Evolutionary conservation across 2,329 filamentous ascomycete genomes (phyloP), one percentile per base, ranked within the genome.

Genomic region (Colletotrichum spinosum): DNA sequence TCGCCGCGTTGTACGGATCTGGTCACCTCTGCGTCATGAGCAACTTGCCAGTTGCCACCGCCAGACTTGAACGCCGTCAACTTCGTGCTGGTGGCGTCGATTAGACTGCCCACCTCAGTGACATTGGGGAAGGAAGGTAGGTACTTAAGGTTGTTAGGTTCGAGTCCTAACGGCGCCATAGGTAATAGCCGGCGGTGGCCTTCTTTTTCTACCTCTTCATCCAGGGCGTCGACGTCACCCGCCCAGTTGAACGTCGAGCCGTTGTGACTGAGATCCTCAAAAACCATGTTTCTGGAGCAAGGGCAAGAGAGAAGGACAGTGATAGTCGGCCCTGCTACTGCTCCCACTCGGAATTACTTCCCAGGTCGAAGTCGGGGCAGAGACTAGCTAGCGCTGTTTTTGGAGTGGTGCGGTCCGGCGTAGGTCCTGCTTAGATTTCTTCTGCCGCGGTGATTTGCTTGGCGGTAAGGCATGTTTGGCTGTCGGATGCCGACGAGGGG

Each of bases 221-320:
- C 61, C 34, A 65, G 11, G 13, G 57, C 56, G 6, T 61, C 50
- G 0, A 65, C 57, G 9, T 55, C 57, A 39, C 11, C 4, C 0
- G 51, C 17, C 61, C 61, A 65, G 17, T 61, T 46, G 7, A 61
- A 65, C 2, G 61, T 45, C n/a, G 15, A 60, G 1, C 61, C 61
- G 17, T 65, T 39, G 39, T 61, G 55, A 39, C 45, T 38, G 11
- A 55, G 39, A 7, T 61, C 61, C 1, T 65, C 61, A 2, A 65
- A 65, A 1, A 65, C 61, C 61, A 65, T 61, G 4, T 60, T 65
- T 17, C 8, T 65, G 61, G 11, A 61, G 39, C 6, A 65, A 41
- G 8, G 61, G 61, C 9, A 65, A 17, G 61, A 34, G 61, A 65
- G 12, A 65, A 65, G 1, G 61, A 61, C 11, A 61, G 46, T 0